phyloP scores from a whole-genome alignment of 2,329 filamentous ascomycete species.

The Hortaea werneckii region DNA sequence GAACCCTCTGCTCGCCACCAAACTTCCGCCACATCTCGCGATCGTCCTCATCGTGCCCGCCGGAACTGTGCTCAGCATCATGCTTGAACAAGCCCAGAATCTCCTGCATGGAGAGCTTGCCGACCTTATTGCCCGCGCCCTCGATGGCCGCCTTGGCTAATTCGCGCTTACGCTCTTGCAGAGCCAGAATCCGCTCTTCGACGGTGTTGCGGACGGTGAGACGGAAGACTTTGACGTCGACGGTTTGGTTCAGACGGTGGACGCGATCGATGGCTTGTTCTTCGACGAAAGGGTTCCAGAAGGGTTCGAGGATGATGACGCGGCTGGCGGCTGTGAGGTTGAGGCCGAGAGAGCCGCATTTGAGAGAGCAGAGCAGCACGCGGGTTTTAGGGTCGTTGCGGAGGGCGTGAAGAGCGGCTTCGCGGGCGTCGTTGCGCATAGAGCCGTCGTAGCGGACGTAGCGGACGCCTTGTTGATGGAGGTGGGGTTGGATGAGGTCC shows the following conservation, averaged over 20 bases:
- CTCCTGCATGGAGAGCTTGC: slow-evolving; percentile 85
- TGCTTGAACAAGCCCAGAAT: slow-evolving; percentile 82
- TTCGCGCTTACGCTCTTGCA: slow-evolving; percentile 88
- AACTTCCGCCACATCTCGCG: slow-evolving; percentile 30
- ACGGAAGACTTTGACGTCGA: slow-evolving; percentile 91
- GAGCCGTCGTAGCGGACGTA: slow-evolving; percentile 88
- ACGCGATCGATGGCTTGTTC: slow-evolving; percentile 98
- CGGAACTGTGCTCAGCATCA: slow-evolving; percentile 39
- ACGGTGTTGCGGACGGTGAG: slow-evolving; percentile 79
- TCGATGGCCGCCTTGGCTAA: slow-evolving; percentile 90
- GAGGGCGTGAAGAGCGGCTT: slow-evolving; percentile 70
- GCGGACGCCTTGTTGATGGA: slow-evolving; percentile 60
- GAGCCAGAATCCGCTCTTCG: slow-evolving; percentile 85
- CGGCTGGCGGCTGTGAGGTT: slow-evolving; percentile 90
- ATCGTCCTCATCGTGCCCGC: slow-evolving; percentile 26
- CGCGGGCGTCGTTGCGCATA: slow-evolving; percentile 88
- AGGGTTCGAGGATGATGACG: slow-evolving; percentile 91
- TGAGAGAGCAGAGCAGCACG: slow-evolving; percentile 83
- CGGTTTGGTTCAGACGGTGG: slow-evolving; percentile 92
- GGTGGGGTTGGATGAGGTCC: slow-evolving; percentile 86
- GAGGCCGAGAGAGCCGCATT: slow-evolving; percentile 84
- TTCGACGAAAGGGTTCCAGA: slow-evolving; percentile 97
- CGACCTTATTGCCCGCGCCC: slow-evolving; percentile 51
- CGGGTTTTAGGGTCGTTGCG: slow-evolving; percentile 65
- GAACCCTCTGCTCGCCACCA: slow-evolving; percentile 25